These are phyloP conservation scores for Cornus kousa DNA, from an alignment of 148 eudicot genomes.

Conservation along the genomic window DNA sequence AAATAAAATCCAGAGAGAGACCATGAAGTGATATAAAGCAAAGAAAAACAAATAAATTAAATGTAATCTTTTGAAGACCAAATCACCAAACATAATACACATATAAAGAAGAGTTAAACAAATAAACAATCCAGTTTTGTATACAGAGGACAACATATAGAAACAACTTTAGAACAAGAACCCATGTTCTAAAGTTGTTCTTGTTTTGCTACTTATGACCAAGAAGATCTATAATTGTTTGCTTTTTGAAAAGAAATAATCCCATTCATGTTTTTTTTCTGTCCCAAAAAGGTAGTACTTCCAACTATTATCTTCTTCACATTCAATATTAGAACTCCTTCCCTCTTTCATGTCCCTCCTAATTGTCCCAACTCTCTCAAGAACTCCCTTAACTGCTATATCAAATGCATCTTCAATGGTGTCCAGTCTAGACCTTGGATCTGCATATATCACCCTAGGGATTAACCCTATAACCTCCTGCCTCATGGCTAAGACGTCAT, in stretches of 20 bases:
- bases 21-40: no score
- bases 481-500: constrained; percentile 50
- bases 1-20: no score
- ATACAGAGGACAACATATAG: no score
- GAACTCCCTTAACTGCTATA: constrained; percentile 42
- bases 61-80: no score
- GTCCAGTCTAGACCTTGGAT: constrained; percentile 45
- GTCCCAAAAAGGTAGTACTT: not conserved
- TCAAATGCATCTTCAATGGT: constrained; percentile 69
- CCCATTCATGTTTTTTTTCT: not conserved
- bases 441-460: constrained; percentile 57
- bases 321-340: not conserved
- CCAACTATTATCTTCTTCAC: not conserved
- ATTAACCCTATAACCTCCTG: constrained; percentile 53
- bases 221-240: not conserved
- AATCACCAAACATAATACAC: no score
- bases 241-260: not conserved
- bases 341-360: constrained; percentile 40
- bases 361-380: constrained; percentile 33
- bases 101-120: no score
- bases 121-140: no score
- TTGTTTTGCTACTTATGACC: not conserved
- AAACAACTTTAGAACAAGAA: no score
- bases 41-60: no score
- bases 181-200: not conserved